Conservation (phyloP, 352 stramenopile genomes). For the Phytophthora ramorum region DNA sequence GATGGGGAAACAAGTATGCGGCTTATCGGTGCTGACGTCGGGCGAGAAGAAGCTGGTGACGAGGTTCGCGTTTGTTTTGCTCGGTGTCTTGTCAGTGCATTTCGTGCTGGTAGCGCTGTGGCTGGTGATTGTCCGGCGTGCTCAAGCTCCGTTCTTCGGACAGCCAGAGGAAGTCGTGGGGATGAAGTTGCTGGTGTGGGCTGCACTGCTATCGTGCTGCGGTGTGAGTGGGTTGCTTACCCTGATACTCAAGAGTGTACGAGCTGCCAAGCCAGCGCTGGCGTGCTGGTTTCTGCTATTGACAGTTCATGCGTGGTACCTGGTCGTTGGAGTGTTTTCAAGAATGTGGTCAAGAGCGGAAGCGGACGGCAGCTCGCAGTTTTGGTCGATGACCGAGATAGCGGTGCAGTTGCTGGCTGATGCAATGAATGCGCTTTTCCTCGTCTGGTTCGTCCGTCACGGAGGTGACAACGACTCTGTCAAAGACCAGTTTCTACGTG, state of each 20-base stretch:
- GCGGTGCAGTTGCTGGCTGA: constrained; percentile 19
- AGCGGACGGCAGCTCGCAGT: not conserved
- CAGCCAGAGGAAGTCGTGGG: constrained; percentile 15
- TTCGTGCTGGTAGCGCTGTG: constrained; percentile 20
- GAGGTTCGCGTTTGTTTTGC: constrained; percentile 6
- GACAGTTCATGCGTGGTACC: constrained; percentile 10
- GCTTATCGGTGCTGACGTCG: not conserved
- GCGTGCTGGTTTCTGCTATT: constrained; percentile 14
- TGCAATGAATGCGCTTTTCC: constrained; percentile 6
- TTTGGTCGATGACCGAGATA: constrained; percentile 12
- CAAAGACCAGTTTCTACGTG: not conserved
- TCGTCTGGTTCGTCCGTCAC: constrained; percentile 6
- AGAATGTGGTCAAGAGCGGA: not conserved
- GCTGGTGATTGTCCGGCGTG: constrained; percentile 13
- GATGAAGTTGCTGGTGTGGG: constrained; percentile 12
- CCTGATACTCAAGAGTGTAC: constrained; percentile 1
- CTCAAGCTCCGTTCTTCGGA: constrained; percentile 18
- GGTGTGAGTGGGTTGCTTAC: constrained; percentile 15
- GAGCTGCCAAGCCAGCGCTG: constrained; percentile 9
- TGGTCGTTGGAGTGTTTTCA: not conserved
- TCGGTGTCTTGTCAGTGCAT: constrained; percentile 22
- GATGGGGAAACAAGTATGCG: not conserved
- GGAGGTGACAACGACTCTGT: too few species aligned
- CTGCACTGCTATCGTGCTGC: constrained; percentile 11
- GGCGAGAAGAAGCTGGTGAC: constrained; percentile 4